Evolutionary conservation across 1,284 basidiomycete genomes (phyloP).

Genomic region (Moniliophthora roreri): DNA sequence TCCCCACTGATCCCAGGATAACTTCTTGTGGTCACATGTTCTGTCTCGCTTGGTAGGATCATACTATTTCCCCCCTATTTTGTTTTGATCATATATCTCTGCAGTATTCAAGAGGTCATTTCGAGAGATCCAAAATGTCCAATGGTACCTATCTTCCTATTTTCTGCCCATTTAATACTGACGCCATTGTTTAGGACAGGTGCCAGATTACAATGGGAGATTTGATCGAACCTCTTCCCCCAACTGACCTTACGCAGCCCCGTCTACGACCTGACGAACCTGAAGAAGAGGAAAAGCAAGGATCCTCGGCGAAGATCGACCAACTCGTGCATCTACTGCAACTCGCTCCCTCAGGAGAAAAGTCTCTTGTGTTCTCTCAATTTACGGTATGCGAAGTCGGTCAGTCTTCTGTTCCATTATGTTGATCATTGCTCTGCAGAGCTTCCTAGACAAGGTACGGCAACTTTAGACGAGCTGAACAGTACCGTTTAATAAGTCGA

Average conservation of each 20-base stretch:
- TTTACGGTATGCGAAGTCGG: constrained; percentile 56
- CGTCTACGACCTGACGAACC: constrained; percentile 45
- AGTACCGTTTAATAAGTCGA: constrained; percentile 8
- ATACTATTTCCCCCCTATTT: background rate
- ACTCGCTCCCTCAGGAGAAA: constrained; percentile 68
- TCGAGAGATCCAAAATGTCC: constrained; percentile 73
- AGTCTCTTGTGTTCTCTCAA: constrained; percentile 83
- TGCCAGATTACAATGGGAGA: constrained; percentile 57
- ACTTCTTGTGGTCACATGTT: constrained; percentile 79
- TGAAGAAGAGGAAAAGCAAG: constrained; percentile 35
- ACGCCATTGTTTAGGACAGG: constrained; percentile 55
- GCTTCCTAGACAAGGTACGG: constrained; percentile 71
- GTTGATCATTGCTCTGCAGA: background rate
- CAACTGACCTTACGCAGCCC: constrained; percentile 64
- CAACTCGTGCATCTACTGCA: constrained; percentile 74
- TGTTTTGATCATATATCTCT: constrained; percentile 5
- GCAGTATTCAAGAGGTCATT: constrained; percentile 69
- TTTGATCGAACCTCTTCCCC: constrained; percentile 68
- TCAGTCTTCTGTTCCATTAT: background rate
- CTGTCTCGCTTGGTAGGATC: constrained; percentile 66
- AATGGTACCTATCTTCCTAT: constrained; percentile 51
- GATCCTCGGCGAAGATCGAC: constrained; percentile 81
- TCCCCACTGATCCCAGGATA: constrained; percentile 70
- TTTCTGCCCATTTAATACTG: constrained; percentile 9
- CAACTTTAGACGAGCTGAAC: background rate